These are phyloP conservation scores for Sarocladium oryzae DNA, from an alignment of 2,329 filamentous ascomycete species.

Conservation along the genomic window DNA sequence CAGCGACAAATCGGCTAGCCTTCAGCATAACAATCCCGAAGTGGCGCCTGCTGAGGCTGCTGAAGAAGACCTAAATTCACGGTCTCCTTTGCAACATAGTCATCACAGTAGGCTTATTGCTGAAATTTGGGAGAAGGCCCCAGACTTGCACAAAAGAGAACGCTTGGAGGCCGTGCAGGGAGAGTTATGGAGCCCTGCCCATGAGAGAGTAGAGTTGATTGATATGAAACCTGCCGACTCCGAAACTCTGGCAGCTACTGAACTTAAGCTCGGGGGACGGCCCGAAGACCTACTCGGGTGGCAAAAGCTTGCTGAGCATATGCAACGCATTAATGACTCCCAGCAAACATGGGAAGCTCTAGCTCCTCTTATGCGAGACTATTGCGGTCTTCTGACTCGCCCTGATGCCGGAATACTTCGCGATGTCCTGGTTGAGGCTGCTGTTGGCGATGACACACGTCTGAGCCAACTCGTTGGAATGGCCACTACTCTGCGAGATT, in stretches of 20 bases:
- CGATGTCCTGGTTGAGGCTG: conserved; percentile 23
- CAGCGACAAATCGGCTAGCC: no score
- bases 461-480: conserved; percentile 20
- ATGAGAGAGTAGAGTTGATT: no score
- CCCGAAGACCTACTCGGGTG: background rate
- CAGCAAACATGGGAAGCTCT: background rate
- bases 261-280: no score
- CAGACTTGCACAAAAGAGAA: background rate
- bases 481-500: conserved; percentile 27
- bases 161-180: no score
- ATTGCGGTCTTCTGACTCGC: conserved; percentile 16
- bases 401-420: conserved; percentile 20
- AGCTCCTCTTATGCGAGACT: background rate
- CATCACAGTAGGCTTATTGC: background rate
- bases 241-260: no score
- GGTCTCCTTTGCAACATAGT: background rate
- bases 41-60: no score
- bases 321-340: background rate
- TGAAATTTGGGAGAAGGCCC: background rate
- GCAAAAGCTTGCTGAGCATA: background rate
- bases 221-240: no score
- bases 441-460: conserved; percentile 19
- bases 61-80: no score
- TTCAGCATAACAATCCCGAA: no score
- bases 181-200: no score